Conservation (phyloP, 2,329 filamentous ascomycete species). For the Fusarium sp. region DNA sequence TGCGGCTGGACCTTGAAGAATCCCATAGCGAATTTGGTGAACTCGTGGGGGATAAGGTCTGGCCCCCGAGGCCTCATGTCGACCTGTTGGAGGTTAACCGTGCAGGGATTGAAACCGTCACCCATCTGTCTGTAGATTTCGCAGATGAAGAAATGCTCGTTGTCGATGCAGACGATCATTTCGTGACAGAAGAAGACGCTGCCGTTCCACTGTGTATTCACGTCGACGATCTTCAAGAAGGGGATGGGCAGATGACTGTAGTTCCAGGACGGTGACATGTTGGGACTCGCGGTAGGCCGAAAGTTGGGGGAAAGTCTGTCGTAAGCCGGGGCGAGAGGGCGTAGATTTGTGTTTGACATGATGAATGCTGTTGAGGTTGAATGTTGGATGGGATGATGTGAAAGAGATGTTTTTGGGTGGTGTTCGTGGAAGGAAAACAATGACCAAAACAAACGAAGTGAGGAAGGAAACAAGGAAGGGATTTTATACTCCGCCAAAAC, state of each 20-base stretch:
- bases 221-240: too few relatives aligned
- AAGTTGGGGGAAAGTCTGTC: too few relatives aligned
- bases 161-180: not conserved
- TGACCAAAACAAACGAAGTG: too few relatives aligned
- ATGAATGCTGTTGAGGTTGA: not conserved
- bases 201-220: too few relatives aligned
- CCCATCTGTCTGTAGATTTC: not conserved
- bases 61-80: not conserved
- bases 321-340: not conserved
- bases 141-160: not conserved
- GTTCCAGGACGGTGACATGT: too few relatives aligned
- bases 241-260: too few relatives aligned
- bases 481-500: not conserved
- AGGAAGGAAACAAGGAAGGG: not conserved
- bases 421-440: not conserved
- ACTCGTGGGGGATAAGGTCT: not conserved
- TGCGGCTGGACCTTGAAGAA: too few relatives aligned
- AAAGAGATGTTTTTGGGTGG: too few relatives aligned
- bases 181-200: not conserved
- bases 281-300: too few relatives aligned
- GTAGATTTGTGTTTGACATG: not conserved
- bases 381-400: not conserved
- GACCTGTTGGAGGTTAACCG: rapidly evolving
- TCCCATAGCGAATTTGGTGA: not conserved
- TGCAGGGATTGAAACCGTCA: not conserved